A percentile compares a stretch with the other conserved stretches of the same genome.
phyloP scores from a whole-genome alignment of 75 land plant genomes.

The Azolla pinnata region DNA sequence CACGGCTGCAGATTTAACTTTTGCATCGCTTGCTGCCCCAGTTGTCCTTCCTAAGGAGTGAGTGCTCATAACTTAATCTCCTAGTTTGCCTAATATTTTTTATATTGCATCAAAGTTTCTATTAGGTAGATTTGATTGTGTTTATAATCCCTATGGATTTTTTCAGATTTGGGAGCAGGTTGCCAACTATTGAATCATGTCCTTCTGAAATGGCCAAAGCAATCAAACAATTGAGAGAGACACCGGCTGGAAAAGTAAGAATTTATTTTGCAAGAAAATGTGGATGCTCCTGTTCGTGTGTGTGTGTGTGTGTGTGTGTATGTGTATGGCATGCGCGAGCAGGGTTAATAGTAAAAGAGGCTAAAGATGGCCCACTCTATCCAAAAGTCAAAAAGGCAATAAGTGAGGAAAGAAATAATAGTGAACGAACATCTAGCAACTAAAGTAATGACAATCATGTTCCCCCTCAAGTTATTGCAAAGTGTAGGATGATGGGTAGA shows the following conservation, averaged over 20 bases:
- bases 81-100: background rate
- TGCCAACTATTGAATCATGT: conserved; percentile 13
- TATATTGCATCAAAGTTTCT: background rate
- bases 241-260: conserved; percentile 33
- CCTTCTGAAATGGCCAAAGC: conserved; percentile 23
- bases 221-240: conserved; percentile 14
- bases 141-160: background rate
- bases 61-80: conserved; percentile 1
- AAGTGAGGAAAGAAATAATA: no score
- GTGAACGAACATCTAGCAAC: no score
- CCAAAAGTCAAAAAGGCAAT: no score
- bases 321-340: no score
- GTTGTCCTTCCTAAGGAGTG: conserved; percentile 21
- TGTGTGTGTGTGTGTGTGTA: no score
- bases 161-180: conserved; percentile 19
- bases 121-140: background rate
- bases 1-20: conserved; percentile 35
- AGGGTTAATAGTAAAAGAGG: no score
- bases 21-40: conserved; percentile 38
- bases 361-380: no score
- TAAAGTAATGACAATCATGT: no score
- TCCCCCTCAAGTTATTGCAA: no score
- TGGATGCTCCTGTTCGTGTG: no score
- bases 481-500: no score
- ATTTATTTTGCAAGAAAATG: no score